Base-by-base conservation (phyloP, 1,284 basidiomycete species). In the Clitocybe nebularis region DNA sequence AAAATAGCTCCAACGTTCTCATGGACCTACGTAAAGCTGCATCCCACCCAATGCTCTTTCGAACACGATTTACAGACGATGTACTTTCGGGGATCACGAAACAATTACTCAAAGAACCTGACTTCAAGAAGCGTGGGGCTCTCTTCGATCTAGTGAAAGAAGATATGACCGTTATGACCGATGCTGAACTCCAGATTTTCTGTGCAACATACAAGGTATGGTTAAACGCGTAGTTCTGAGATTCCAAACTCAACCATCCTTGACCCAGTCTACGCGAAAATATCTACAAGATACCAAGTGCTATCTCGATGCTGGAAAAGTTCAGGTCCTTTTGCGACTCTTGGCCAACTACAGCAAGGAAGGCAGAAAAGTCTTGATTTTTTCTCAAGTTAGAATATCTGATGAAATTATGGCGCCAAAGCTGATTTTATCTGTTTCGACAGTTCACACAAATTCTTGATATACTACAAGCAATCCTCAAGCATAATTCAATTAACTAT, bases 11-110 rank as follows among this genome's bases (percentile, higher is more conserved):
- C 1, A 92, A 97, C 61, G 92, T 98, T 33, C 72, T 98, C 35
- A 97, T 97, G 93, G 93, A 95, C 58, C 73, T 97, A 22, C 80
- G 93, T 30, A 98, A 99, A 66, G 95, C 95, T 1, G 89, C 95
- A 0, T 89, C 86, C 34, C 96, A 99, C 65, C 95, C 96, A 3
- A 86, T 99, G 80, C 74, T 99, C 3, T 98, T 99, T 72, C 78
- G 96, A 14, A 79, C 79, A 14, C 73, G 78, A 5, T 99, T 91
- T 62, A 85, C 84, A 23, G 87, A 95, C 55, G 74, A 82, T 23
- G 81, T 73, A 38, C 68, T 99, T 51, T 74, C 75, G 16, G 69
- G 77, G 1, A 81, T 99, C 52, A 82, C 95, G 1, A 86, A 80
- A 54, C 80, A 87, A 37, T 77, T 96, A 44, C 64, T 99, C 58